Evolutionary conservation across 768 basidiomycete genomes (phyloP), one percentile per base, ranked within the genome.

Genomic region (Hericium alpestre): DNA sequence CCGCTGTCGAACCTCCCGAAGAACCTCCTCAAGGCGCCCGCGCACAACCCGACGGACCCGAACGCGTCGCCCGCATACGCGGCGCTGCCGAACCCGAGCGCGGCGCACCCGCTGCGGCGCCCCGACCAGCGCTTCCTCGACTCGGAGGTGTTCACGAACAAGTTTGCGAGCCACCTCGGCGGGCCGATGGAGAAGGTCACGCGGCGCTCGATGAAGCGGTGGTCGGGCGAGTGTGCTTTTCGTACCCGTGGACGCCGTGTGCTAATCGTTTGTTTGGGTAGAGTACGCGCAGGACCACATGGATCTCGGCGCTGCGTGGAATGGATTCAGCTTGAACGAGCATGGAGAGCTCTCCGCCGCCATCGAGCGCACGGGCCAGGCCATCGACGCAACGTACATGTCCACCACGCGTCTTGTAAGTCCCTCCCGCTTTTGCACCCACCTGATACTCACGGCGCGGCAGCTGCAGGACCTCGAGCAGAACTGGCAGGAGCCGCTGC

Each of bases 181-280:
- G 91, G 93, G 1, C 89, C 85, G 1, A 89, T 99, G 90, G 96
- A 99, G 71, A 97, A 93, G 70, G 91, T 98, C 22, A 94, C 95
- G 16, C 80, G 95, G 53, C 76, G 95, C 61, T 81, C 86, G 16
- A 80, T 93, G 67, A 98, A 96, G 74, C 79, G 96, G 53, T 99
- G 96, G 95, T 83, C 89, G 69, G 93, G 93, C 88, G 67, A 55
- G 80, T 70, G 27, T 50, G 57, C 23, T 53, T 47, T 58, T 38
- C 22, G 20, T 25, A 4, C 25, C 2, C 25, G 25, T 25, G 25
- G 25, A 25, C 25, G 25, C 25, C 25, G 25, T 25, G 25, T 25
- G 25, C 25, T 25, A 5, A 25, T 25, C 3, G 1, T 25, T 25
- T 25, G 25, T 25, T 25, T 25, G 25, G 57, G 53, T 52, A 87